Conservation (phyloP, 192 early-diverging fungal genomes). For the Backusella psychrophila region DNA sequence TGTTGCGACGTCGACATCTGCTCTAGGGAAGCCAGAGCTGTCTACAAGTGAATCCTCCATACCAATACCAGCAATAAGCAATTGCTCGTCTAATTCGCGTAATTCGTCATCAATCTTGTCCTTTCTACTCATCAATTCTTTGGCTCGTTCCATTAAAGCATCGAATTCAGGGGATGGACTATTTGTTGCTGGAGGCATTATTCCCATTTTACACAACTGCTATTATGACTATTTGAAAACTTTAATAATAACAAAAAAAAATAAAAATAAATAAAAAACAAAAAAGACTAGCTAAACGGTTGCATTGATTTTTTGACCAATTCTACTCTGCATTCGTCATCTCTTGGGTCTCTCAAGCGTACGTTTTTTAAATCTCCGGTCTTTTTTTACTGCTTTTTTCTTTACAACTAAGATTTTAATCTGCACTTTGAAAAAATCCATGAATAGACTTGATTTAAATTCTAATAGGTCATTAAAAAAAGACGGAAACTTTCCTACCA, state of each 20-base stretch:
- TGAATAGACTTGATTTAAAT: constrained; percentile 1
- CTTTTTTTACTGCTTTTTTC: neutral
- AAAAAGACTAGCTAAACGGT: neutral
- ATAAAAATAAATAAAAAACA: neutral
- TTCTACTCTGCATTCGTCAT: neutral
- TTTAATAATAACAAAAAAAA: neutral
- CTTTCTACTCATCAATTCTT: constrained; percentile 46
- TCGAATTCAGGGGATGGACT: neutral
- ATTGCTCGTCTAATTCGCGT: constrained; percentile 32
- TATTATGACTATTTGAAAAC: neutral
- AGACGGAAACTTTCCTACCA: neutral
- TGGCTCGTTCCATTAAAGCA: constrained; percentile 25
- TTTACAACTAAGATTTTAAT: neutral
- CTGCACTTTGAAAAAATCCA: neutral
- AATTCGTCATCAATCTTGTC: constrained; percentile 47
- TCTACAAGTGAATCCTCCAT: constrained; percentile 49
- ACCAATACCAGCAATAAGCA: constrained; percentile 41
- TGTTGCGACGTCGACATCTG: constrained; percentile 51
- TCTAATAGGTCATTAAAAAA: neutral
- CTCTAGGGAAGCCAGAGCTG: constrained; percentile 47
- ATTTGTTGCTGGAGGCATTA: neutral
- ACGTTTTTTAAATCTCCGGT: constrained; percentile 8
- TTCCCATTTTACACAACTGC: neutral
- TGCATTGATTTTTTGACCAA: neutral
- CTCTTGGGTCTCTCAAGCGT: neutral